Conservation (phyloP, 2,329 filamentous ascomycete species). For the Rhynchosporium graminicola region DNA sequence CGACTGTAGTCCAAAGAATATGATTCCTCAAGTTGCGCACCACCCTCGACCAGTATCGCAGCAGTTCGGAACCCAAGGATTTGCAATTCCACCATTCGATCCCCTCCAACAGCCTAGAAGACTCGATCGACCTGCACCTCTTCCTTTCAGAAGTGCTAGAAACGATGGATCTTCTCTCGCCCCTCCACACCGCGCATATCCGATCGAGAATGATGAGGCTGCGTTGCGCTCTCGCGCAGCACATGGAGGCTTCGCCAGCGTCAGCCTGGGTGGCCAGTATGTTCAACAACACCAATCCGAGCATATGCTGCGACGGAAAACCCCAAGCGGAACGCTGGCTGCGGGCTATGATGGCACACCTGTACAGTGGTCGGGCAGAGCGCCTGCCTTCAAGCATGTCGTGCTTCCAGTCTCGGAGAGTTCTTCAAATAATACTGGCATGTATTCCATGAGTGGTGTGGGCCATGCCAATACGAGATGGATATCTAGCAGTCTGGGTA, state of each 20-base stretch:
- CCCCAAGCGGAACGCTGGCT: conserved; percentile 88
- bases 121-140: conserved; percentile 29
- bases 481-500: conserved; percentile 31
- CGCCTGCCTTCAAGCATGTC: conserved; percentile 81
- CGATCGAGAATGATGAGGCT: conserved; percentile 32
- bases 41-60: conserved; percentile 42
- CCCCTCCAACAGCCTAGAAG: conserved; percentile 27
- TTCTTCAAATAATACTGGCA: conserved; percentile 20
- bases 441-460: conserved; percentile 16
- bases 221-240: conserved; percentile 24
- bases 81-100: conserved; percentile 36
- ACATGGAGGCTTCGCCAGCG: conserved; percentile 19
- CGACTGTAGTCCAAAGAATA: conserved; percentile 40
- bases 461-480: conserved; percentile 24
- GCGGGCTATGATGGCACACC: conserved; percentile 88
- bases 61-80: conserved; percentile 34
- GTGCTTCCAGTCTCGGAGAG: conserved; percentile 60
- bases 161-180: conserved; percentile 29
- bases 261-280: conserved; percentile 32
- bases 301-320: conserved; percentile 86
- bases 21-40: conserved; percentile 51
- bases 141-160: conserved; percentile 38
- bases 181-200: conserved; percentile 34
- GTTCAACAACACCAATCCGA: conserved; percentile 49
- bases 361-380: conserved; percentile 69